Base-by-base conservation (phyloP, 768 basidiomycete genomes). In the Chalciporus piperatus region DNA sequence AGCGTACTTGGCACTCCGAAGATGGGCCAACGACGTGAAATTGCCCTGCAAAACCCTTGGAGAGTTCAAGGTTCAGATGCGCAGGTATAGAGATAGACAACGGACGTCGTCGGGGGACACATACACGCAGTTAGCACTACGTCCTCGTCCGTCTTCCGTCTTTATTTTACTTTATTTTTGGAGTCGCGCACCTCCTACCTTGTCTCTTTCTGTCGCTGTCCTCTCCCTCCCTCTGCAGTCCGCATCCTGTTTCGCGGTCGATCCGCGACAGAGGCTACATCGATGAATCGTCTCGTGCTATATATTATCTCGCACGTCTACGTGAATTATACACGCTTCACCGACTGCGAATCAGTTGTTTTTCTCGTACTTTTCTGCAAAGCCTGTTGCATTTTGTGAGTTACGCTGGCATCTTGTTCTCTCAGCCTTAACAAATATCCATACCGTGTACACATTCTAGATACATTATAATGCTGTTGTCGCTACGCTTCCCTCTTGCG, bases 1-100 rank as follows among this genome's bases (percentile, higher is more conserved):
- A 68, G 43, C 67, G 67, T 19, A 38, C 66, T 12, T 62, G 67
- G 68, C 32, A 39, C 23, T 68, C 62, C 2, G 57, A 60, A 23
- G 48, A 70, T 12, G 59, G 59, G 1, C 61, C 56, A 2, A 50
- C 45, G n/a, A 55, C 54, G 5, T 64, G 48, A 64, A 11, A 6
- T 37, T 14, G 16, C n/a, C 10, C 6, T n/a, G 13, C 19, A 6
- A 6, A 32, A n/a, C 1, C 13, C 13, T 40, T n/a, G 39, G 13
- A 8, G 17, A 38, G 17, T 10, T 25, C 25, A 45, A 6, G 25
- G 58, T 28, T 11, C 25, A 41, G 33, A 39, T 12, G 16, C 30
- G 40, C 32, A 19, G 37, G 14, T 27, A n/a, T 32, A 19, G 27
- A n/a, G 45, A 16, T 52, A 40, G 42, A 42, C 47, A 25, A 4